Evolutionary conservation across 2,329 filamentous ascomycete species (phyloP).

Genomic region (Leptographium galeiforme): DNA sequence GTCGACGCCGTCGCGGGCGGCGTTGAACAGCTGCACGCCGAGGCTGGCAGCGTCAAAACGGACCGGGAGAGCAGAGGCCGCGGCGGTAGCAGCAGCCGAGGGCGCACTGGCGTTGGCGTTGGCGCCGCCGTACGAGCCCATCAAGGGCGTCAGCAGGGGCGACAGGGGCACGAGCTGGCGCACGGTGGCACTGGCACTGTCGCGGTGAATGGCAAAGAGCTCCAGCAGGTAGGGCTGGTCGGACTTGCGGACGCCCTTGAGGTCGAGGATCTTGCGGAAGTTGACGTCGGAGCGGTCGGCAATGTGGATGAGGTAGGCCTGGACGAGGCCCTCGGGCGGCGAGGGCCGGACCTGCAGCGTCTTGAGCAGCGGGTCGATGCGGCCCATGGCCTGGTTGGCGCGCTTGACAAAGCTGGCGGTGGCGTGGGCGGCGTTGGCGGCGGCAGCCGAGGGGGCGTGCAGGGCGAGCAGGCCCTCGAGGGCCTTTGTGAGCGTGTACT

Average conservation of each 20-base stretch:
- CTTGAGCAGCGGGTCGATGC: conserved; percentile 86
- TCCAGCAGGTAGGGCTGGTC: conserved; percentile 78
- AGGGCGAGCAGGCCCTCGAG: conserved; percentile 58
- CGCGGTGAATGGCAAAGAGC: conserved; percentile 68
- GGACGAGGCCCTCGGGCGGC: conserved; percentile 84
- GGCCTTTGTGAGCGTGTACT: conserved; percentile 75
- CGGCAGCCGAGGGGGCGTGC: conserved; percentile 29
- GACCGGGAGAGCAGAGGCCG: conserved; percentile 6
- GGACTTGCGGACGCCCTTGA: conserved; percentile 79
- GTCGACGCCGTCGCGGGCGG: conserved; percentile 72
- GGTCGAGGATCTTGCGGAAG: conserved; percentile 89
- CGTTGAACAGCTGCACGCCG: conserved; percentile 78
- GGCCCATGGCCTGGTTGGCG: conserved; percentile 69
- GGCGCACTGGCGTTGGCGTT: conserved; percentile 14
- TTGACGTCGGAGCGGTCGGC: conserved; percentile 86
- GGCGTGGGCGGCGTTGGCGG: conserved; percentile 14
- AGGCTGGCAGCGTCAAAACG: conserved; percentile 35
- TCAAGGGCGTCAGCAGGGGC: conserved; percentile 56
- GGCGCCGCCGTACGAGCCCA: conserved; percentile 29
- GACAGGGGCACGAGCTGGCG: conserved; percentile 58
- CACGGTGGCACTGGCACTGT: conserved; percentile 50
- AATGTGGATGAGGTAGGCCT: conserved; percentile 96
- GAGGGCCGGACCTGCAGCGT: conserved; percentile 87
- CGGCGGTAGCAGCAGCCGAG: conserved; percentile 15
- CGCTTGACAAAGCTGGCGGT: conserved; percentile 65